A percentile compares a stretch with the other conserved stretches of the same genome.
These are phyloP conservation scores for Inonotus obliquus DNA, from an alignment of 1,284 basidiomycete species.

Conservation along the genomic window DNA sequence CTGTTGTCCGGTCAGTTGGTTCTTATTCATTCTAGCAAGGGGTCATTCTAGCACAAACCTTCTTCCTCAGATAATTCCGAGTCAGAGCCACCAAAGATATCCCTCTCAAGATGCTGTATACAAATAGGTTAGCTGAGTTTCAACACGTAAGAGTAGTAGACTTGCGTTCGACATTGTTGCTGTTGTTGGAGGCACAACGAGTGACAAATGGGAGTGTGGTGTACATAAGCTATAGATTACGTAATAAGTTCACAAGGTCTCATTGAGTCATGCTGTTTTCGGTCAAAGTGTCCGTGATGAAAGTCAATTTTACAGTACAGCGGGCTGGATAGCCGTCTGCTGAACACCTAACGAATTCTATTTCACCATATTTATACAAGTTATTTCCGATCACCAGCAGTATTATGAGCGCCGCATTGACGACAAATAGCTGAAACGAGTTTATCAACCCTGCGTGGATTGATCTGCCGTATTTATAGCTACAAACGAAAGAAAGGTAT, in stretches of 20 bases:
- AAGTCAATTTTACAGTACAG: too few relatives aligned
- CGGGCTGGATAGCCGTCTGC: too few relatives aligned
- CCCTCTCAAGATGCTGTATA: conserved; percentile 46
- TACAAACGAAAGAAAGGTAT: too few relatives aligned
- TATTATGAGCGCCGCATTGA: too few relatives aligned
- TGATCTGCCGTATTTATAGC: too few relatives aligned
- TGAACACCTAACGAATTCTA: too few relatives aligned
- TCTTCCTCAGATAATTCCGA: conserved; percentile 76
- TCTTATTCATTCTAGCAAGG: background rate
- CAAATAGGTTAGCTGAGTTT: background rate
- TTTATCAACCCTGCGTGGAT: too few relatives aligned
- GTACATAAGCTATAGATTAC: background rate
- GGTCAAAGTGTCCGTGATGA: too few relatives aligned
- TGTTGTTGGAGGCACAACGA: background rate
- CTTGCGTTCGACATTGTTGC: conserved; percentile 2
- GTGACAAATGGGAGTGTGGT: background rate
- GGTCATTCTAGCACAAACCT: conserved; percentile 32
- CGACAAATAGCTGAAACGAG: too few relatives aligned
- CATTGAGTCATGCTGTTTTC: too few relatives aligned
- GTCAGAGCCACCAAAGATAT: conserved; percentile 74
- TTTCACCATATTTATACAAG: too few relatives aligned
- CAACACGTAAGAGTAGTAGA: background rate
- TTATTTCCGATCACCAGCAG: too few relatives aligned
- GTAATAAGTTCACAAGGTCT: background rate
- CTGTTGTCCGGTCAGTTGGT: conserved; percentile 26